Evolutionary conservation across 106 monocot genomes (phyloP), one percentile per base, ranked within the genome.

Genomic region (Apostasia shenzhenica): DNA sequence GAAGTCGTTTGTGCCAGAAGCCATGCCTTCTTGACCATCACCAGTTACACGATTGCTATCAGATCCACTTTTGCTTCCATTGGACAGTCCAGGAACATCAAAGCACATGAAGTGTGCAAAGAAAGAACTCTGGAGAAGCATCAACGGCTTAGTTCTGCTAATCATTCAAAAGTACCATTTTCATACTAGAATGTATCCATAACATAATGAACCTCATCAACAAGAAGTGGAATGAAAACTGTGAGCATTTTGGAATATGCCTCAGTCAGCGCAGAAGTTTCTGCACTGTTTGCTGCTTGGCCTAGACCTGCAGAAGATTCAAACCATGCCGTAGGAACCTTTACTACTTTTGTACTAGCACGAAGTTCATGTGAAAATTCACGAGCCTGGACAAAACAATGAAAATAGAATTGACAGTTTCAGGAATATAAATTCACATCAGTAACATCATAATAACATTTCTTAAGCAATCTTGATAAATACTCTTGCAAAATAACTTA

Each of bases 51-150:
- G 78, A 53, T 71, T 75, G 55, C 52, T 73, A 75, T 73, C 54
- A 40, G 68, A 53, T 48, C 44, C 86, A 72, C 48, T 69, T 58
- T 57, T 79, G 63, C 75, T 77, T 63, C 56, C 73, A 59, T 59
- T 66, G 64, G 75, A 50, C 54, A 84, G 60, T 14, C 84, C 48
- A 58, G 90, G 79, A 67, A 89, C 81, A 72, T 99, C 99, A 81
- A 99, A 99, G 73, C 99, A 99, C 99, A 99, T 93, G 64, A 99
- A 99, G 80, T 93, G 99, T 74, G 90, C 83, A 75, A 99, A 90
- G 55, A 99, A 99, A 14, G 99, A 85, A 73, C 99, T 99, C 99
- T 99, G 80, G 63, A 68, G 56, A 12, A 67, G 14, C 8, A 66
- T 55, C 26, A 70, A 12, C 53, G 14, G 8, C 45, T 12, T 59